Base-by-base conservation (phyloP, 257 asterid genomes). In the Primulina huaijiensis region DNA sequence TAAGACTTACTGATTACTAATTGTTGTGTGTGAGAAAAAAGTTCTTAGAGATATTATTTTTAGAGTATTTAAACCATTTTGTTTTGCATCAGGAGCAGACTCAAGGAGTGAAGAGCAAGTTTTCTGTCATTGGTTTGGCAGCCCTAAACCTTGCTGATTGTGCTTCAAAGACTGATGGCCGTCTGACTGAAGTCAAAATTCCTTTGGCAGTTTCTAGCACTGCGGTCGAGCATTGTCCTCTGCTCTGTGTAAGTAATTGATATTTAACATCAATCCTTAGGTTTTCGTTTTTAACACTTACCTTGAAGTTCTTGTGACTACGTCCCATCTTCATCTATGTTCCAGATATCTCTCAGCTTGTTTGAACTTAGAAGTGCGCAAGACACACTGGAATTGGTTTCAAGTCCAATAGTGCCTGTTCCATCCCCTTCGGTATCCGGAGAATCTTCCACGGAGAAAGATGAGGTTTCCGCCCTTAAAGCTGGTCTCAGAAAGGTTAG, bases 381-480 rank as follows among this genome's bases (percentile, higher is more conserved):
- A 67, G 97, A 91, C 67, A 76, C 84, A 10, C 55, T 74, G 2
- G 87, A 89, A 46, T 69, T 80, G 62, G 79, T 68, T 7, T 91
- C 78, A 78, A 88, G 83, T 74, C 78, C 89, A 19, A 63, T 73
- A 12, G 60, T 72, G 69, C 83, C 92, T 37, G 82, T 79, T 64
- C 77, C 85, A 65, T 82, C 90, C n/a, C 83, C 95, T n/a, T 52
- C 83, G 5, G 71, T 74, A 20, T 59, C 85, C 7, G 87, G 79
- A 38, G 96, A 85, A 73, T 74, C 82, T 59, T 64, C 86, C 14
- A 30, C 82, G 0, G 99, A 90, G 70, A 93, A 90, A 76, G 95
- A 89, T 4, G 97, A 93, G 68, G 83, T 93, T 76, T 93, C 99
- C 70, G 99, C 99, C 5, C 83, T 90, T 27, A 90, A 93, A 82